Percentiles rank a stretch among this genome's conserved stretches.
Conservation (phyloP, 495 filamentous ascomycete species). For the Platismatia glauca region DNA sequence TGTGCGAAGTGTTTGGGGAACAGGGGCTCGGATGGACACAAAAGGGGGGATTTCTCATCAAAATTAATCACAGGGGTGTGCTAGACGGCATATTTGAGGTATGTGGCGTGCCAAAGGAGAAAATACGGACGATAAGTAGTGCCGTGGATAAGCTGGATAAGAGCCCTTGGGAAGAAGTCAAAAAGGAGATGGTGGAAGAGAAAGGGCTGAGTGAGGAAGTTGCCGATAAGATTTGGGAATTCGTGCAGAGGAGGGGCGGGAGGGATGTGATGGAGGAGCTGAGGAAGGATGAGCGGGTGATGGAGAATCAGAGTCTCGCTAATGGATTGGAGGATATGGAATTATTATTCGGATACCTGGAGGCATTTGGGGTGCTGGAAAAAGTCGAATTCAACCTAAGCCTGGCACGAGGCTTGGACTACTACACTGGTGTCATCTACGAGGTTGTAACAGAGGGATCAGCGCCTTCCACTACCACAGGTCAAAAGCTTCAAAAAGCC, state of each 20-base stretch:
- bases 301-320: slow-evolving; percentile 60
- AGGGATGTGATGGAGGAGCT: slow-evolving; percentile 61
- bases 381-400: slow-evolving; percentile 73
- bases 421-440: slow-evolving; percentile 92
- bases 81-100: slow-evolving; percentile 88
- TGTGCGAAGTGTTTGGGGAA: slow-evolving; percentile 74
- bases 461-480: slow-evolving; percentile 45
- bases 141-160: slow-evolving; percentile 98
- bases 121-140: slow-evolving; percentile 76
- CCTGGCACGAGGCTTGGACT: slow-evolving; percentile 79
- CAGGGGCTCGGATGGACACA: slow-evolving; percentile 54
- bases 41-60: slow-evolving; percentile 63
- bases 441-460: slow-evolving; percentile 84
- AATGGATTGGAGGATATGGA: slow-evolving; percentile 75
- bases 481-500: slow-evolving; percentile 40
- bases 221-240: slow-evolving; percentile 80
- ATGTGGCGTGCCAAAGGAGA: slow-evolving; percentile 77
- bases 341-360: slow-evolving; percentile 71
- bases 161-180: slow-evolving; percentile 79
- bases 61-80: slow-evolving; percentile 92
- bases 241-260: slow-evolving; percentile 59
- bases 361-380: slow-evolving; percentile 61
- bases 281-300: slow-evolving; percentile 51
- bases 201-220: slow-evolving; percentile 68
- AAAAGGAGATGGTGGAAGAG: slow-evolving; percentile 85